phyloP scores from a whole-genome alignment of 2,329 filamentous ascomycete genomes.

The Chalara sp. region DNA sequence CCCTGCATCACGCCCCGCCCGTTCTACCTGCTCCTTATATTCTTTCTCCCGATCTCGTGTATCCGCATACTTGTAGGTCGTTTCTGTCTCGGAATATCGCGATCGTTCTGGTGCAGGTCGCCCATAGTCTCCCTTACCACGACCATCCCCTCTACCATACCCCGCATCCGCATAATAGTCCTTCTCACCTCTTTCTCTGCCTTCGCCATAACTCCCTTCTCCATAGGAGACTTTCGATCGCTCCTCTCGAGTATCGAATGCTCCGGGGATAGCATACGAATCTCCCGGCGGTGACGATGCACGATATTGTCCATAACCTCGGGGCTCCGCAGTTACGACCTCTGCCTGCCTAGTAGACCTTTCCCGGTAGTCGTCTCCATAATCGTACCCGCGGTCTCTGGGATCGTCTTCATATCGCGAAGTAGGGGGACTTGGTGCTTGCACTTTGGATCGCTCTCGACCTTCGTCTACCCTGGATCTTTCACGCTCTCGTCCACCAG shows the following conservation, averaged over 20 bases:
- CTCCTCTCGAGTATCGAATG: constrained; percentile 14
- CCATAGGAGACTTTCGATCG: constrained; percentile 9
- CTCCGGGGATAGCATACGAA: constrained; percentile 13
- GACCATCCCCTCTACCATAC: constrained; percentile 2
- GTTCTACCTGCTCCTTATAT: constrained; percentile 4
- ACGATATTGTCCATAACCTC: constrained; percentile 3
- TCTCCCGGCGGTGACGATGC: constrained; percentile 4
- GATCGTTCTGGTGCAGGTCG: background rate
- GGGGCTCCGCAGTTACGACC: constrained; percentile 11
- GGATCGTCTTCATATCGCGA: constrained; percentile 12
- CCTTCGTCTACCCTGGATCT: constrained; percentile 15
- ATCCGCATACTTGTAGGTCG: constrained; percentile 22
- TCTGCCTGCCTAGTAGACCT: constrained; percentile 3
- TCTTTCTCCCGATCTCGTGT: constrained; percentile 14
- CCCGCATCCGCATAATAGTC: constrained; percentile 13
- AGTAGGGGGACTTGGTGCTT: constrained; percentile 12
- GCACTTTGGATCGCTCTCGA: constrained; percentile 6
- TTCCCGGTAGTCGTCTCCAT: constrained; percentile 1
- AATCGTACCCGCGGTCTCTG: constrained; percentile 7
- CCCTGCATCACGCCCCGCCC: constrained; percentile 14
- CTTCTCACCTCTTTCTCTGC: constrained; percentile 1
- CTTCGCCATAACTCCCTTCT: constrained; percentile 7
- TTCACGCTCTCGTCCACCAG: constrained; percentile 20
- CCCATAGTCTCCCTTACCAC: constrained; percentile 11
- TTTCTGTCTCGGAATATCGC: constrained; percentile 11